Evolutionary conservation across 2,329 filamentous ascomycete genomes (phyloP).

Genomic region (Atkinsonella texensis): DNA sequence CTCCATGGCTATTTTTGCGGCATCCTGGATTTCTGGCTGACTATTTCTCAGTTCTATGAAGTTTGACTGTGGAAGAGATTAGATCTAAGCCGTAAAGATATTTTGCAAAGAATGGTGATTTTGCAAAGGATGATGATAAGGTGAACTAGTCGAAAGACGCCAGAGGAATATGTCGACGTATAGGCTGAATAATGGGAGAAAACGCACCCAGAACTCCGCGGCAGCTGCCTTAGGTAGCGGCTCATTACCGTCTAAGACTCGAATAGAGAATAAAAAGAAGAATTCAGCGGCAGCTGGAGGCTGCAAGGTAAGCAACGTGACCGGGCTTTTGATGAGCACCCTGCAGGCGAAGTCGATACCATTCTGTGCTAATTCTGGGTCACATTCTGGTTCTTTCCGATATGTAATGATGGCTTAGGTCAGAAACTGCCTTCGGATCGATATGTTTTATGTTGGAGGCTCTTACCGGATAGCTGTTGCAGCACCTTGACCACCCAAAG

Average conservation of each 20-base stretch:
- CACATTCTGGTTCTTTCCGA: constrained; percentile 51
- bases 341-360: constrained; percentile 61
- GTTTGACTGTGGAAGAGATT: constrained; percentile 28
- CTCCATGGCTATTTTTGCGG: constrained; percentile 37
- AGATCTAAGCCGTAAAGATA: not conserved
- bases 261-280: constrained; percentile 60
- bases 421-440: not conserved
- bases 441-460: not conserved
- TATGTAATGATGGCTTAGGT: not conserved
- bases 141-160: too few relatives aligned
- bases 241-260: constrained; percentile 58
- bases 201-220: constrained; percentile 60
- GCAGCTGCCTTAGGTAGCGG: constrained; percentile 64
- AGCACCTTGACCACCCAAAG: constrained; percentile 53
- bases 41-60: constrained; percentile 38
- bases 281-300: constrained; percentile 46
- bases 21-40: constrained; percentile 28
- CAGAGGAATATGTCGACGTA: not conserved
- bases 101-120: not conserved
- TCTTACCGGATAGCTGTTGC: constrained; percentile 44
- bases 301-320: constrained; percentile 47
- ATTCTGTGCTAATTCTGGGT: constrained; percentile 61
- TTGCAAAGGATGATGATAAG: not conserved
- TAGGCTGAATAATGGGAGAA: not conserved
- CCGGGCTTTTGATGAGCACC: constrained; percentile 47